Conservation (phyloP, 2,329 filamentous ascomycete genomes). For the Triangularia verruculosa region DNA sequence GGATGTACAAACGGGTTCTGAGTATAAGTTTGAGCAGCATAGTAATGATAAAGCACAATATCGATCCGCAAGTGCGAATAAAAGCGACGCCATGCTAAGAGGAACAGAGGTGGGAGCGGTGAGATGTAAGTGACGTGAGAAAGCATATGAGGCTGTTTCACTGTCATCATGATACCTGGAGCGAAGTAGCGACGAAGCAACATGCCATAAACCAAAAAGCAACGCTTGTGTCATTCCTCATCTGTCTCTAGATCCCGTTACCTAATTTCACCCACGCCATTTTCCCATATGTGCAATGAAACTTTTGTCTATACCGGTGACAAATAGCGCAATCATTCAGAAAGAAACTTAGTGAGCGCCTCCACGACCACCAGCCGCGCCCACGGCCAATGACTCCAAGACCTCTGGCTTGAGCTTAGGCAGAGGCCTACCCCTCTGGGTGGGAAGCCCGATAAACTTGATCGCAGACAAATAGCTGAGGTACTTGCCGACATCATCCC, state of each 20-base stretch:
- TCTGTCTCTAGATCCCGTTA: neutral
- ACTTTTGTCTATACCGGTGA: neutral
- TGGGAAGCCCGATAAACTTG: constrained; percentile 57
- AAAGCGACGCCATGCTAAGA: neutral
- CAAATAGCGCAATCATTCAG: neutral
- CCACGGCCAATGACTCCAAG: constrained; percentile 23
- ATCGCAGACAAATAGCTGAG: constrained; percentile 60
- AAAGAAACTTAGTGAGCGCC: constrained; percentile 18
- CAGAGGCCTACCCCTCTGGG: constrained; percentile 32
- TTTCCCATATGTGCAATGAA: neutral
- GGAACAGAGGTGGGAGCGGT: neutral
- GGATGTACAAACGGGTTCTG: too few species aligned
- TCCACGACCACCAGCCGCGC: constrained; percentile 27
- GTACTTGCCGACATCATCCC: constrained; percentile 62
- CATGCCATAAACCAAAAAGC: neutral
- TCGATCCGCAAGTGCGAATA: too few species aligned
- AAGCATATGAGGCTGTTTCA: too few species aligned
- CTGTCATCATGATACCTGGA: too few species aligned
- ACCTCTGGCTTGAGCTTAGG: constrained; percentile 34
- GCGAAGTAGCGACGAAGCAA: neutral
- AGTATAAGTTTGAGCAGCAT: too few species aligned
- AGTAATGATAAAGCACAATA: too few species aligned
- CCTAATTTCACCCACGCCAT: neutral
- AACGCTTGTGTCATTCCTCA: neutral
- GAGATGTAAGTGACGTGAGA: neutral